Evolutionary conservation across 345 rosid species (phyloP).

Genomic region (Ceriops tagal): DNA sequence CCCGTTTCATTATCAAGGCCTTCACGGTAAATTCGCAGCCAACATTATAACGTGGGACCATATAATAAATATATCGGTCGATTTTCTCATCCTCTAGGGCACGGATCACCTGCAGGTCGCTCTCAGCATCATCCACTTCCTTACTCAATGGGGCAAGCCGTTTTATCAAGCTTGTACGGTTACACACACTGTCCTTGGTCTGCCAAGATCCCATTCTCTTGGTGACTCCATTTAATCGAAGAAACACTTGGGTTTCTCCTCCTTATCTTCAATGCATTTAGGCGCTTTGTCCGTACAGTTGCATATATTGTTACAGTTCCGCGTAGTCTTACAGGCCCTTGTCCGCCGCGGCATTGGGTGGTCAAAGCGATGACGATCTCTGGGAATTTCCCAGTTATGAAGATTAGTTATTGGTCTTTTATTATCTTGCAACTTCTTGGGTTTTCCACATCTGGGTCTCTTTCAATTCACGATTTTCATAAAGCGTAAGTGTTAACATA

Average conservation of each 20-base stretch:
- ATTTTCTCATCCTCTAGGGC: not conserved
- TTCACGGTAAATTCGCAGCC: not conserved
- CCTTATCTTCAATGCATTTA: constrained; percentile 17
- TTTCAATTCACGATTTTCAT: constrained; percentile 53
- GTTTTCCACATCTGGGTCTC: constrained; percentile 46
- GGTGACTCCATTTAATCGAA: constrained; percentile 17
- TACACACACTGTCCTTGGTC: constrained; percentile 31
- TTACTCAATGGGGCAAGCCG: too few species aligned
- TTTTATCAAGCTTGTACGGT: constrained; percentile 43
- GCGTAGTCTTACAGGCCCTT: not conserved
- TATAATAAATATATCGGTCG: too few species aligned
- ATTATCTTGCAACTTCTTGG: constrained; percentile 38
- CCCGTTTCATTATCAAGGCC: not conserved
- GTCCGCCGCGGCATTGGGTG: constrained; percentile 27
- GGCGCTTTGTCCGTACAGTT: constrained; percentile 14
- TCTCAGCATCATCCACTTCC: too few species aligned
- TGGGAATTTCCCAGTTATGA: constrained; percentile 40
- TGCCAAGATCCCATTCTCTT: constrained; percentile 37
- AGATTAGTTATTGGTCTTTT: constrained; percentile 35
- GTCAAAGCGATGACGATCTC: constrained; percentile 26
- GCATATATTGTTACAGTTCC: not conserved
- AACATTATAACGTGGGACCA: not conserved
- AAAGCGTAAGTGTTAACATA: constrained; percentile 61
- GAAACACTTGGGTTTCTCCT: not conserved
- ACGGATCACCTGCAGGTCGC: constrained; percentile 24